Evolutionary conservation across 2,329 filamentous ascomycete species (phyloP).

Genomic region (Trichophaea hybrida): DNA sequence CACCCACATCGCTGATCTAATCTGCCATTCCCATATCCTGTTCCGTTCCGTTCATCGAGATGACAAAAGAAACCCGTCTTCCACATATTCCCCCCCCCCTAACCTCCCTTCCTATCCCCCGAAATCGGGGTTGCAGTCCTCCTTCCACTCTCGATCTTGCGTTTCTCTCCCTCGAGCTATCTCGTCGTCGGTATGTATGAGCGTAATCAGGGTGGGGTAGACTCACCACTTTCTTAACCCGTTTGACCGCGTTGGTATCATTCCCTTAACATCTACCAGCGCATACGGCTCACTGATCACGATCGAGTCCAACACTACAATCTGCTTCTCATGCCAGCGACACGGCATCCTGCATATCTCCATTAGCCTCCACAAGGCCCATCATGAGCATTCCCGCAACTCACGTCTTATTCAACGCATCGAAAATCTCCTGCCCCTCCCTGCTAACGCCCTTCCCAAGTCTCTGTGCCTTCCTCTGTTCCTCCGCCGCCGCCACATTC

Average conservation of each 20-base stretch:
- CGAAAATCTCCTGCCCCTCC: slow-evolving; percentile 27
- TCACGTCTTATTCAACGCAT: slow-evolving; percentile 25
- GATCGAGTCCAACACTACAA: slow-evolving; percentile 25
- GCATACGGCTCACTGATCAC: slow-evolving; percentile 26
- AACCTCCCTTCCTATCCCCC: slow-evolving; percentile 20
- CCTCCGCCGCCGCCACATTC: slow-evolving; percentile 8
- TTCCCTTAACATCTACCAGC: slow-evolving; percentile 13
- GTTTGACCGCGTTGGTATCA: slow-evolving; percentile 21
- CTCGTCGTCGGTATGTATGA: background rate
- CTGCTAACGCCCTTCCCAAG: slow-evolving; percentile 25
- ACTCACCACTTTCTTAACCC: slow-evolving; percentile 27
- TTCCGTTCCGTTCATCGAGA: background rate
- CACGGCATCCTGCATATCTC: slow-evolving; percentile 23
- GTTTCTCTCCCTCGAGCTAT: slow-evolving; percentile 23
- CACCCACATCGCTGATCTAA: too few species aligned
- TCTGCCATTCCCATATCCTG: background rate
- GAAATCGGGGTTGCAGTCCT: slow-evolving; percentile 15
- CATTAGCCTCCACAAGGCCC: slow-evolving; percentile 1
- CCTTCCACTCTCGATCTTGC: slow-evolving; percentile 17
- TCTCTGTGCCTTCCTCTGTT: slow-evolving; percentile 20
- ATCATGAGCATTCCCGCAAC: background rate
- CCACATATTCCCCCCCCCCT: background rate
- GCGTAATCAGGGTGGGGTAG: background rate
- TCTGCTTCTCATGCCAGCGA: slow-evolving; percentile 26
- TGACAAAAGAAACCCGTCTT: background rate